Conservation (phyloP, 441 rosid genomes). For the Capsella rubella region DNA sequence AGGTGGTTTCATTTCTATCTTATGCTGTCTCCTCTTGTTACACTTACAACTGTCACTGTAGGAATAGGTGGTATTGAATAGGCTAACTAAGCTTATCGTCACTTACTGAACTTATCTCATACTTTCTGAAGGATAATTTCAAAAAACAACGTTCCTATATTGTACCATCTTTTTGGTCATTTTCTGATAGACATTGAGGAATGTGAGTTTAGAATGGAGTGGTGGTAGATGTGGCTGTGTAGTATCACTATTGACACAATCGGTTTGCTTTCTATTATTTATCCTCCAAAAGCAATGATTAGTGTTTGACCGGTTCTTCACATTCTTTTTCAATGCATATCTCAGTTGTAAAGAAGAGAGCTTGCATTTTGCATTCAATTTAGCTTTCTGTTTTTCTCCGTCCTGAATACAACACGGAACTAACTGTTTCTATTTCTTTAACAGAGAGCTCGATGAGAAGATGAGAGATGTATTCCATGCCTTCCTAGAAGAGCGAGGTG, state of each 20-base stretch:
- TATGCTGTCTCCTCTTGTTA: neutral
- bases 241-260: neutral
- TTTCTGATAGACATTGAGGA: conserved; percentile 11
- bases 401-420: neutral
- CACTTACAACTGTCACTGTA: neutral
- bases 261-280: neutral
- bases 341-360: neutral
- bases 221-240: neutral
- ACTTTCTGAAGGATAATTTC: neutral
- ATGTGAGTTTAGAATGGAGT: neutral
- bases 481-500: conserved; percentile 79
- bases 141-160: neutral
- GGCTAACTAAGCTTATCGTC: neutral
- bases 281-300: neutral
- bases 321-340: neutral
- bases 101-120: neutral
- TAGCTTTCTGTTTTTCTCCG: neutral
- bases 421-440: conserved; percentile 12
- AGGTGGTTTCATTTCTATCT: conserved; percentile 1
- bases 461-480: conserved; percentile 79
- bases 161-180: neutral
- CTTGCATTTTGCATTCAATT: neutral
- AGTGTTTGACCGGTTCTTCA: neutral
- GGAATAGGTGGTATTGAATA: neutral
- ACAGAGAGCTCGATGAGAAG: conserved; percentile 70